Conservation (phyloP, 2,329 filamentous ascomycete species). For the Alternaria hordeiaustralica region DNA sequence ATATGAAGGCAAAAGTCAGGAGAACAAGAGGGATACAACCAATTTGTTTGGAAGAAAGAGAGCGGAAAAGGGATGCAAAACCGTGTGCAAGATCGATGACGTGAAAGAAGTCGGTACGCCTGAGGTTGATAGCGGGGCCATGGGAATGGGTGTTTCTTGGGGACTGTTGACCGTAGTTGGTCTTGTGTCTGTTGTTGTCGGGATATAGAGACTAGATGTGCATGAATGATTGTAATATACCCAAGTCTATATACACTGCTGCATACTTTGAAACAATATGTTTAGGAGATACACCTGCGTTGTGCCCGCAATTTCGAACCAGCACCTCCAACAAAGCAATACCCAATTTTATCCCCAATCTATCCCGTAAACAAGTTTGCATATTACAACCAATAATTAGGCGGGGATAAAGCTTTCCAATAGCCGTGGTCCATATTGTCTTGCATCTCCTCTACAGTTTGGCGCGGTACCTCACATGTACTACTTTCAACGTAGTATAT, state of each 20-base stretch:
- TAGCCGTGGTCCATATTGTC: neutral
- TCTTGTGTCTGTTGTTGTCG: slow-evolving; percentile 26
- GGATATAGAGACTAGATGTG: slow-evolving; percentile 6
- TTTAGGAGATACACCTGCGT: too few relatives aligned
- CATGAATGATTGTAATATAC: neutral
- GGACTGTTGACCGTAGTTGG: slow-evolving; percentile 30
- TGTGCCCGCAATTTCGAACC: too few relatives aligned
- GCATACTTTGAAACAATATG: too few relatives aligned
- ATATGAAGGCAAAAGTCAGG: slow-evolving; percentile 27
- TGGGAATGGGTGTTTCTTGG: slow-evolving; percentile 36
- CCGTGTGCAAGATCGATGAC: slow-evolving; percentile 48
- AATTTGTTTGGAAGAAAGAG: slow-evolving; percentile 24
- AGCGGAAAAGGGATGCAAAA: slow-evolving; percentile 40
- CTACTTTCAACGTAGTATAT: neutral
- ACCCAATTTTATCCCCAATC: too few relatives aligned
- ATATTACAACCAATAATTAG: neutral
- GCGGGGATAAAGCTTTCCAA: rapidly evolving
- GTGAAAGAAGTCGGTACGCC: slow-evolving; percentile 43
- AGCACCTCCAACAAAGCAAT: too few relatives aligned
- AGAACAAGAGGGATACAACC: slow-evolving; percentile 24
- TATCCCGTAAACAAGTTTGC: neutral
- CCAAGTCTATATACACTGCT: too few relatives aligned
- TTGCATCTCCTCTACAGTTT: neutral
- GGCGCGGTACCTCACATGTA: rapidly evolving
- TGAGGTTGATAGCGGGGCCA: slow-evolving; percentile 35